phyloP scores from a whole-genome alignment of 164 flowering plant species.

The Berberis thunbergii region DNA sequence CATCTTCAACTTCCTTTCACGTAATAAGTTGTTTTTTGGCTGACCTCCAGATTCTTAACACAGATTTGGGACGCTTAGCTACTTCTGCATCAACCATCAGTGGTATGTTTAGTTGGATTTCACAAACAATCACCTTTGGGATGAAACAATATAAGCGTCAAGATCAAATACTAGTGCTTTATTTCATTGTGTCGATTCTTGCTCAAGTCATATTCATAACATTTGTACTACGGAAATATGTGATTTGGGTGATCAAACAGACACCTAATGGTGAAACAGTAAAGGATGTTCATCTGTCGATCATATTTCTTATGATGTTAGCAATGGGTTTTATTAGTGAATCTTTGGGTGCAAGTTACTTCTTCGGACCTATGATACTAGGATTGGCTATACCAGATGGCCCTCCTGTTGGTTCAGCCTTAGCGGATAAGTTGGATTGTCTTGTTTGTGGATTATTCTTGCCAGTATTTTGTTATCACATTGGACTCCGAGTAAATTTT shows the following conservation, averaged over 20 bases:
- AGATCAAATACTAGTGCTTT: background rate
- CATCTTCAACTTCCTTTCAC: background rate
- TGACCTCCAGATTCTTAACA: constrained; percentile 6
- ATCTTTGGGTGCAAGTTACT: background rate
- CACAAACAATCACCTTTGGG: background rate
- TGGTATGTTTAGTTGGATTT: background rate
- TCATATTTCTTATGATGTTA: background rate
- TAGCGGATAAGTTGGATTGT: background rate
- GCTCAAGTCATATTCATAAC: background rate
- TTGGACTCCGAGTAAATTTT: background rate
- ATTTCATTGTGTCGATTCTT: background rate
- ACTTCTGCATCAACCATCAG: constrained; percentile 4
- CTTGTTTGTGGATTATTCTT: constrained; percentile 4
- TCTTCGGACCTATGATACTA: constrained; percentile 4
- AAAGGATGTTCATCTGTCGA: background rate
- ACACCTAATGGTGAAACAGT: background rate
- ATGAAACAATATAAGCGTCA: background rate
- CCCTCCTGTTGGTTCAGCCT: too few relatives aligned
- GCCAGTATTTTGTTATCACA: background rate
- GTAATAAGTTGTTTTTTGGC: constrained; percentile 2
- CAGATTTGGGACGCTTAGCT: constrained; percentile 3
- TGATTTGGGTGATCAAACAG: background rate
- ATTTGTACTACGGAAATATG: background rate
- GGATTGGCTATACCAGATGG: background rate
- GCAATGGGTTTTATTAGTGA: background rate